Conservation (phyloP, 208 protist species). For the Acanthamoeba sp. region DNA sequence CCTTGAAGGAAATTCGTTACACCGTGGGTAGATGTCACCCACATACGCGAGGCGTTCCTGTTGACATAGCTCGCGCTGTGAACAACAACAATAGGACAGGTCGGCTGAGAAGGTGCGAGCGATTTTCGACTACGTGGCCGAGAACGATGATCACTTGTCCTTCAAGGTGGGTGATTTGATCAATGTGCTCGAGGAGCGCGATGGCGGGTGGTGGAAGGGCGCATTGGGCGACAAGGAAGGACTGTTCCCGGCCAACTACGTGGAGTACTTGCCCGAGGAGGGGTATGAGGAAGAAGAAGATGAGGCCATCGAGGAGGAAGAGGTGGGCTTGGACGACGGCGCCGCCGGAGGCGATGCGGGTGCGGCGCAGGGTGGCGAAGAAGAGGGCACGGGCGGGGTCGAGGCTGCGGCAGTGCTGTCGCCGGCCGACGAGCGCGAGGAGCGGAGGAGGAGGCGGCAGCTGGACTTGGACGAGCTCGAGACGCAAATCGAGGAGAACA, state of each 20-base stretch:
- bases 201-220: constrained; percentile 75
- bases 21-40: no score
- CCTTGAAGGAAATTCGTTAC: background rate
- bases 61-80: no score
- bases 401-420: background rate
- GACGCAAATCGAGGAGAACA: constrained; percentile 67
- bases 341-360: background rate
- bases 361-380: background rate
- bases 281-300: constrained; percentile 9
- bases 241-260: constrained; percentile 76
- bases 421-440: constrained; percentile 51
- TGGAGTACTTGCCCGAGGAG: constrained; percentile 71
- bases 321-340: background rate
- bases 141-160: constrained; percentile 69
- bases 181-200: constrained; percentile 12
- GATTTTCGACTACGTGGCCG: constrained; percentile 61
- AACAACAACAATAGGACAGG: background rate
- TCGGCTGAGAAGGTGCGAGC: constrained; percentile 62
- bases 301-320: constrained; percentile 38
- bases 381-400: background rate
- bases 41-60: no score
- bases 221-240: constrained; percentile 52
- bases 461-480: constrained; percentile 66
- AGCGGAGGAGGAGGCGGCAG: constrained; percentile 52
- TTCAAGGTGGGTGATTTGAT: constrained; percentile 66